Evolutionary conservation across 1,284 basidiomycete species (phyloP).

Genomic region (Sphaerobolus stellatus): DNA sequence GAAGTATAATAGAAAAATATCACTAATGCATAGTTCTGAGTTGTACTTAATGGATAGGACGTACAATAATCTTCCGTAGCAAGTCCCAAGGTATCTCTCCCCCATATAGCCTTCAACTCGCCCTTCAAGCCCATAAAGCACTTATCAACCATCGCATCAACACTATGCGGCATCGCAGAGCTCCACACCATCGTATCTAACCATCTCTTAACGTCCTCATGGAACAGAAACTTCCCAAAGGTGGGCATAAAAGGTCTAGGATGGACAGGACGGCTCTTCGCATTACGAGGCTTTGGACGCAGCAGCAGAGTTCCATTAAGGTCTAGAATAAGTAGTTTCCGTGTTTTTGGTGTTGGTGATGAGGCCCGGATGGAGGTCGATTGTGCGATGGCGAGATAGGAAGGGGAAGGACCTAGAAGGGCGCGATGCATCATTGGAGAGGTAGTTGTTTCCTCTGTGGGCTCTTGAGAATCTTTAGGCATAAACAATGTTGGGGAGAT

Average conservation of each 20-base stretch:
- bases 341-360: too few relatives aligned
- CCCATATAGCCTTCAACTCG: slow-evolving; percentile 69
- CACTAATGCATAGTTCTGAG: not conserved
- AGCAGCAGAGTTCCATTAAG: slow-evolving; percentile 38
- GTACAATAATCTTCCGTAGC: slow-evolving; percentile 57
- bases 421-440: too few relatives aligned
- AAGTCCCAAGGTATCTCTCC: slow-evolving; percentile 73
- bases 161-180: slow-evolving; percentile 79
- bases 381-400: too few relatives aligned
- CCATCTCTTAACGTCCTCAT: slow-evolving; percentile 53
- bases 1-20: not conserved
- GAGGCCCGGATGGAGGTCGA: too few relatives aligned
- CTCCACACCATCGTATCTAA: slow-evolving; percentile 87
- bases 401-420: too few relatives aligned
- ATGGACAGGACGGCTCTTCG: slow-evolving; percentile 8
- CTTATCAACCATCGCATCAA: slow-evolving; percentile 47
- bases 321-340: slow-evolving; percentile 36
- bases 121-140: slow-evolving; percentile 15
- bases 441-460: too few relatives aligned
- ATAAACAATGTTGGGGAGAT: too few relatives aligned
- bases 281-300: slow-evolving; percentile 14
- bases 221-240: slow-evolving; percentile 66
- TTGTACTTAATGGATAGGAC: slow-evolving; percentile 27
- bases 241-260: slow-evolving; percentile 56
- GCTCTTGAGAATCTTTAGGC: too few relatives aligned